These are phyloP conservation scores for Porcisia deanei DNA, from an alignment of 208 protist genomes.

Conservation along the genomic window DNA sequence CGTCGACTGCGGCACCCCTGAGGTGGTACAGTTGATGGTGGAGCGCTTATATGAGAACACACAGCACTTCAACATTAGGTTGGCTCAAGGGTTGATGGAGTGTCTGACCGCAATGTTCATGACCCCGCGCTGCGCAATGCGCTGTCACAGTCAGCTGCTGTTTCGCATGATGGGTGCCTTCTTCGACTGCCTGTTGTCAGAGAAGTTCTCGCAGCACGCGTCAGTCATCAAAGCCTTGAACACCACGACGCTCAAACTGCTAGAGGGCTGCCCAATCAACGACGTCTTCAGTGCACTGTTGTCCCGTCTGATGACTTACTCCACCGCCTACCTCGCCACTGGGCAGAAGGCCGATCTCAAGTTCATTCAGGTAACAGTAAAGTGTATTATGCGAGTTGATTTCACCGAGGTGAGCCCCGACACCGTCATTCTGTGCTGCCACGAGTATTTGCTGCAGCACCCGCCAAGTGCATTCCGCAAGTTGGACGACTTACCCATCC, in stretches of 20 bases:
- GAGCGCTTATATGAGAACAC: constrained; percentile 80
- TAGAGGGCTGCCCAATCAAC: constrained; percentile 70
- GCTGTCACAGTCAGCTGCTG: constrained; percentile 73
- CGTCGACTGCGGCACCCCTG: constrained; percentile 66
- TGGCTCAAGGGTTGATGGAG: constrained; percentile 62
- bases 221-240: constrained; percentile 82
- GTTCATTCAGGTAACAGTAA: constrained; percentile 90
- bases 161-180: constrained; percentile 73
- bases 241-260: constrained; percentile 72
- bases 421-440: constrained; percentile 81
- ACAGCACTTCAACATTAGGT: constrained; percentile 46
- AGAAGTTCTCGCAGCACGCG: constrained; percentile 76
- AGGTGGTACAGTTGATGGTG: constrained; percentile 84
- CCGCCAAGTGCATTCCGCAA: constrained; percentile 86
- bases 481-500: constrained; percentile 84
- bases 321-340: constrained; percentile 66
- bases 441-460: constrained; percentile 89
- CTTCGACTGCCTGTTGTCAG: constrained; percentile 85
- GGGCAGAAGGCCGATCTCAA: constrained; percentile 77
- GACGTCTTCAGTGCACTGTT: constrained; percentile 84
- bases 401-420: constrained; percentile 61
- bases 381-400: constrained; percentile 83
- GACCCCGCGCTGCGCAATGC: constrained; percentile 38
- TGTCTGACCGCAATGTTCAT: constrained; percentile 73
- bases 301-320: constrained; percentile 83